Evolutionary conservation across 2,329 filamentous ascomycete genomes (phyloP).

Genomic region (Lizonia empirigonia): DNA sequence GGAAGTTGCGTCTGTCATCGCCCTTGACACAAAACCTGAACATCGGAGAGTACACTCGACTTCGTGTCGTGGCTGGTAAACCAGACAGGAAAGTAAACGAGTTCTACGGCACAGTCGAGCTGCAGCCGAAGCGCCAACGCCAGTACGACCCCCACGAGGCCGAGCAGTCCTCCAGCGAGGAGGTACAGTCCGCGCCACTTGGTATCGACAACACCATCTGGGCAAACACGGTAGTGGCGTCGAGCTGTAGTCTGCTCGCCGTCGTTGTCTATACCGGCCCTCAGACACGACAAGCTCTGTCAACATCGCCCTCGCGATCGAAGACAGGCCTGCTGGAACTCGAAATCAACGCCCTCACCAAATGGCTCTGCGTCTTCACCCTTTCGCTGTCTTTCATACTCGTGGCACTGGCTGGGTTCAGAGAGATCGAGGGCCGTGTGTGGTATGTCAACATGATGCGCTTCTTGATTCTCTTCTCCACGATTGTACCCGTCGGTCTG

Average conservation of each 20-base stretch:
- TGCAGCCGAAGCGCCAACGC: conserved; percentile 62
- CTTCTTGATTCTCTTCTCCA: conserved; percentile 98
- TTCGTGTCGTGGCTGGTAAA: conserved; percentile 80
- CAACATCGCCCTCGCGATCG: conserved; percentile 87
- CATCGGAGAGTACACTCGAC: conserved; percentile 69
- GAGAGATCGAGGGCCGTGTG: conserved; percentile 64
- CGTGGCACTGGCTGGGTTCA: conserved; percentile 84
- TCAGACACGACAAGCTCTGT: conserved; percentile 91
- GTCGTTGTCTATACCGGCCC: conserved; percentile 94
- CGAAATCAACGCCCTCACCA: conserved; percentile 96
- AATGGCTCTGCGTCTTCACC: conserved; percentile 90
- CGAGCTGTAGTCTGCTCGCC: conserved; percentile 84
- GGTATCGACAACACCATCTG: conserved; percentile 98
- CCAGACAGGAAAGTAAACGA: conserved; percentile 95
- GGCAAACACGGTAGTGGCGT: conserved; percentile 97
- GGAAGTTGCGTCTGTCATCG: conserved; percentile 91
- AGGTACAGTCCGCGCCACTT: conserved; percentile 69
- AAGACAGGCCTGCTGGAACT: conserved; percentile 93
- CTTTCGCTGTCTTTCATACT: conserved; percentile 84
- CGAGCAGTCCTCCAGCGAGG: conserved; percentile 24
- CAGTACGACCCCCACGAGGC: conserved; percentile 53
- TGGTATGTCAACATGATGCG: conserved; percentile 99
- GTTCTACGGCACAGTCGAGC: conserved; percentile 86
- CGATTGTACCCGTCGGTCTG: conserved; percentile 95
- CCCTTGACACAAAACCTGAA: conserved; percentile 81